phyloP scores from a whole-genome alignment of 495 filamentous ascomycete species.

The Lasiosphaeriaceae sp. region DNA sequence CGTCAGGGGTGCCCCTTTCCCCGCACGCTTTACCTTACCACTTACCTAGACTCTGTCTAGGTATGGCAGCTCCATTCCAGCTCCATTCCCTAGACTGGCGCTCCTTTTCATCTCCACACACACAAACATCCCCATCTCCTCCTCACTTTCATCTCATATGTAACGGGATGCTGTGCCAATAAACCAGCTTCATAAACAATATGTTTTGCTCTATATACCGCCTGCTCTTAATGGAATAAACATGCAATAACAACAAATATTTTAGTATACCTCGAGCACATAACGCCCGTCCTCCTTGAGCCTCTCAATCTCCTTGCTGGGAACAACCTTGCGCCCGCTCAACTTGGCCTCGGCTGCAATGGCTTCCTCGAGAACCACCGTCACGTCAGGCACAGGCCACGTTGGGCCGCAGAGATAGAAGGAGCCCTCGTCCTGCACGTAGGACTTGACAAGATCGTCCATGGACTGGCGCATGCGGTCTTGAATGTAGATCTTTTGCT shows the following conservation, averaged over 20 bases:
- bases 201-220: too few species aligned
- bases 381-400: constrained; percentile 99
- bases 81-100: too few species aligned
- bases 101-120: not conserved
- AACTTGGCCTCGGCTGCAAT: constrained; percentile 71
- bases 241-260: not conserved
- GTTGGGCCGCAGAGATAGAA: constrained; percentile 98
- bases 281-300: constrained; percentile 92
- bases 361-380: constrained; percentile 87
- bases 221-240: not conserved
- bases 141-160: too few species aligned
- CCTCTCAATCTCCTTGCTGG: constrained; percentile 90
- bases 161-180: too few species aligned
- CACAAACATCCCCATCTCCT: too few species aligned
- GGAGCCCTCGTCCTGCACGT: constrained; percentile 79
- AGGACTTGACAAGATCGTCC: constrained; percentile 80
- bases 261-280: constrained; percentile 91
- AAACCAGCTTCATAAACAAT: too few species aligned
- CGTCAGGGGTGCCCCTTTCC: too few species aligned
- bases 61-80: too few species aligned
- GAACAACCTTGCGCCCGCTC: constrained; percentile 73
- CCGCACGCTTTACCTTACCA: too few species aligned
- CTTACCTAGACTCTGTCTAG: too few species aligned
- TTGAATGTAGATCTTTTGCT: constrained; percentile 98
- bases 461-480: constrained; percentile 92